These are phyloP conservation scores for Dendryphion nanum DNA, from an alignment of 2,329 filamentous ascomycete genomes.

Conservation along the genomic window DNA sequence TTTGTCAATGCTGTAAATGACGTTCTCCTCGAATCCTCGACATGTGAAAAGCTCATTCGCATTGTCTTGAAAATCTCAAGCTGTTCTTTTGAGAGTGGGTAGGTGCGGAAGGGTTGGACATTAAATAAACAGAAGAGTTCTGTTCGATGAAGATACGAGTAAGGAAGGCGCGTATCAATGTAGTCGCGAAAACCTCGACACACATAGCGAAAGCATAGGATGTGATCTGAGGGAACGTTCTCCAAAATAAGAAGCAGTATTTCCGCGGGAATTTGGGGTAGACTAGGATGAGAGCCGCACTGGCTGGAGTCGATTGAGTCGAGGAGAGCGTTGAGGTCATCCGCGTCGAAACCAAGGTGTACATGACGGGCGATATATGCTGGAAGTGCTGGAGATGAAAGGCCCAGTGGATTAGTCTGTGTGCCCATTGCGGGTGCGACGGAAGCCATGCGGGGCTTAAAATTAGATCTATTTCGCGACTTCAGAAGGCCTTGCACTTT, in stretches of 20 bases:
- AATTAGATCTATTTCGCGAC: no score
- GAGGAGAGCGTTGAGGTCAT: slow-evolving; percentile 27
- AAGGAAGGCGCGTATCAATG: slow-evolving; percentile 29
- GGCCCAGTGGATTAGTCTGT: no score
- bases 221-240: slow-evolving; percentile 22
- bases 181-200: slow-evolving; percentile 31
- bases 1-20: neutral
- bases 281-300: neutral
- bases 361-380: slow-evolving; percentile 21
- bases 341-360: slow-evolving; percentile 22
- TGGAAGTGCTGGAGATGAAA: no score
- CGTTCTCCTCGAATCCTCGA: neutral
- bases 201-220: slow-evolving; percentile 28
- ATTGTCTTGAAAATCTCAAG: neutral
- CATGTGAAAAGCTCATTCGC: neutral
- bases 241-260: slow-evolving; percentile 27
- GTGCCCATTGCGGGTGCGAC: no score
- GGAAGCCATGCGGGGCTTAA: no score
- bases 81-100: neutral
- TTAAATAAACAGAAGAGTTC: slow-evolving; percentile 9
- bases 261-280: slow-evolving; percentile 29
- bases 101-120: neutral
- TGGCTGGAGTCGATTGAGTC: slow-evolving; percentile 30
- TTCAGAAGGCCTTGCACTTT: no score
- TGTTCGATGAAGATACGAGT: slow-evolving; percentile 18